These are phyloP conservation scores for Pachyrhizus erosus DNA, from an alignment of 306 rosid species.

Conservation along the genomic window DNA sequence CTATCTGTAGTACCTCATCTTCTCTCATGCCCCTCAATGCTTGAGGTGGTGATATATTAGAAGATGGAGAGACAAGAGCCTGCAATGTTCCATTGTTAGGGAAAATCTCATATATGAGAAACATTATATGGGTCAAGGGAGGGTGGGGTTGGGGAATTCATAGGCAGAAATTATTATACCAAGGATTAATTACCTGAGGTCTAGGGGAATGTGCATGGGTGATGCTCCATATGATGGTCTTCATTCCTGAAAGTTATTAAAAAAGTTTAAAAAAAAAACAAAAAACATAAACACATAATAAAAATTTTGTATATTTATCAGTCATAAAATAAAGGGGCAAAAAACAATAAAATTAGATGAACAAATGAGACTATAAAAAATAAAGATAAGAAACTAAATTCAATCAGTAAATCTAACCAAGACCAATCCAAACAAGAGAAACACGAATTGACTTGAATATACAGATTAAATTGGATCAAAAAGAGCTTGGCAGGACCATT, in stretches of 20 bases:
- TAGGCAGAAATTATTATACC: conserved; percentile 32
- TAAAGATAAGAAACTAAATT: conserved; percentile 18
- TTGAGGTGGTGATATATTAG: conserved; percentile 80
- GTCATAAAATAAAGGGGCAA: not conserved
- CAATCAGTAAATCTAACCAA: not conserved
- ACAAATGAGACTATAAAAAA: not conserved
- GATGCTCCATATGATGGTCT: conserved; percentile 98
- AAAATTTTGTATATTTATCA: not conserved
- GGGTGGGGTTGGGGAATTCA: conserved; percentile 37
- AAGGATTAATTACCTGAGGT: conserved; percentile 74
- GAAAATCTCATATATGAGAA: conserved; percentile 64
- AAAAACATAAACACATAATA: not conserved
- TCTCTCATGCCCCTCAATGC: conserved; percentile 96
- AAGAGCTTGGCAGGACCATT: not conserved
- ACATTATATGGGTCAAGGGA: conserved; percentile 42
- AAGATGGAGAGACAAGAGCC: conserved; percentile 79
- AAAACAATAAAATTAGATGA: conserved; percentile 28
- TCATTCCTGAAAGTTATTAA: conserved; percentile 79
- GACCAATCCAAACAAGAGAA: not conserved
- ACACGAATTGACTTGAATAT: not conserved
- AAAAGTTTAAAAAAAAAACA: not conserved
- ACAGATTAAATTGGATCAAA: not conserved
- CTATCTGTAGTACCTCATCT: conserved; percentile 77
- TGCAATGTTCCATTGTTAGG: conserved; percentile 59
- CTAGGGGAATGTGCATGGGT: conserved; percentile 97